Conservation (phyloP, 805 yeast species). For the Candida germanica region DNA sequence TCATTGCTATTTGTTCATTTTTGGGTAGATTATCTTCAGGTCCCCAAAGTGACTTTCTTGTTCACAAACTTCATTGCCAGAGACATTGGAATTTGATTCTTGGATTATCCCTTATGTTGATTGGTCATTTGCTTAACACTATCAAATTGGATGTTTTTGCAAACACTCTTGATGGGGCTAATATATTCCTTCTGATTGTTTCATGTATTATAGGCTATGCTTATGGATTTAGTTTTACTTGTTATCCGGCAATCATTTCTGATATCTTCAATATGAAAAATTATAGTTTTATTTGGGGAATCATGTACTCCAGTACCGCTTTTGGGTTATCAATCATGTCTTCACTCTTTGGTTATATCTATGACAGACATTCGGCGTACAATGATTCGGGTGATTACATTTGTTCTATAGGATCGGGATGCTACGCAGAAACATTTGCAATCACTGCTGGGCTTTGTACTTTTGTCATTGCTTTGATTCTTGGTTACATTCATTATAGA, state of each 20-base stretch:
- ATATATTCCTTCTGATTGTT: constrained; percentile 19
- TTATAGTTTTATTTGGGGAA: constrained; percentile 34
- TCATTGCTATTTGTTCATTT: constrained; percentile 30
- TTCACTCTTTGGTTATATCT: constrained; percentile 28
- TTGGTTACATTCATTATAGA: constrained; percentile 18
- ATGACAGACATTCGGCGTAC: constrained; percentile 22
- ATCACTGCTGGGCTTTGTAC: constrained; percentile 23
- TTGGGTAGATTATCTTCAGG: constrained; percentile 31
- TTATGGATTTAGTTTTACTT: constrained; percentile 32
- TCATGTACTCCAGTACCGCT: constrained; percentile 30
- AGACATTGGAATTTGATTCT: constrained; percentile 32
- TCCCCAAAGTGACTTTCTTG: constrained; percentile 27
- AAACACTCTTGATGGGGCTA: constrained; percentile 13
- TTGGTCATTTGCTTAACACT: constrained; percentile 25
- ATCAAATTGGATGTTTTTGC: constrained; percentile 14
- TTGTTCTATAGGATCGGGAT: constrained; percentile 27
- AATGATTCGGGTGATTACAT: constrained; percentile 19
- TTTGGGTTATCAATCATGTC: constrained; percentile 31
- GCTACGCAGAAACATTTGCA: constrained; percentile 25
- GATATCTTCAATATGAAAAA: constrained; percentile 32
- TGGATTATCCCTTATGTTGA: constrained; percentile 27
- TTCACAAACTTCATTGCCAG: constrained; percentile 20
- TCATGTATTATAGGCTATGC: constrained; percentile 31
- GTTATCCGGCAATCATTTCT: constrained; percentile 33
- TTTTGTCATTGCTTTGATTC: constrained; percentile 17